Conservation (phyloP, 306 rosid species). For the Fagus sylvatica region DNA sequence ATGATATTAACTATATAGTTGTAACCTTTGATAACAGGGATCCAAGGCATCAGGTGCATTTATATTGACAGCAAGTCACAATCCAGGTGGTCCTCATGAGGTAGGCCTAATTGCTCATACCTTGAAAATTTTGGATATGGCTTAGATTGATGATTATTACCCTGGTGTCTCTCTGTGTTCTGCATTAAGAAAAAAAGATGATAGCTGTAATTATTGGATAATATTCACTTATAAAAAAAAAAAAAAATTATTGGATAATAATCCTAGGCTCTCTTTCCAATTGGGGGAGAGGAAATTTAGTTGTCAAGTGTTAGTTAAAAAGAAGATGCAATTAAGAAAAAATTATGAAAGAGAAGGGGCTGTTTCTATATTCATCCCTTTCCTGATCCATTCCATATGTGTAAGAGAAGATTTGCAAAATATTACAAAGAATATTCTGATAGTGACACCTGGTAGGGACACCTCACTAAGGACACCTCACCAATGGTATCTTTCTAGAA, state of each 20-base stretch:
- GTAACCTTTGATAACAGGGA: conserved; percentile 57
- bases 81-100: conserved; percentile 99
- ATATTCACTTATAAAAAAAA: no score
- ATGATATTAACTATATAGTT: conserved; percentile 1
- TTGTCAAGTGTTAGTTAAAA: not conserved
- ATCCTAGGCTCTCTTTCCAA: not conserved
- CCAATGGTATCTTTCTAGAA: no score
- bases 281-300: not conserved
- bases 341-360: no score
- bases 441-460: no score
- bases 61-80: conserved; percentile 98
- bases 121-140: not conserved
- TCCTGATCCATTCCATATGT: no score
- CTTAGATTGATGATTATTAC: not conserved
- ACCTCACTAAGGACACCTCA: no score
- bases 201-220: not conserved
- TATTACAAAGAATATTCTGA: no score
- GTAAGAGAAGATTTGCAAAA: no score
- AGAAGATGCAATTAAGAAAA: no score
- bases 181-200: not conserved
- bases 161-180: not conserved
- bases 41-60: conserved; percentile 91
- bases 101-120: conserved; percentile 21
- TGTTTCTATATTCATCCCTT: no score
- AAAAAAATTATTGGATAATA: no score